Conservation (phyloP, 805 yeast genomes). For the Brettanomyces custersianus region DNA sequence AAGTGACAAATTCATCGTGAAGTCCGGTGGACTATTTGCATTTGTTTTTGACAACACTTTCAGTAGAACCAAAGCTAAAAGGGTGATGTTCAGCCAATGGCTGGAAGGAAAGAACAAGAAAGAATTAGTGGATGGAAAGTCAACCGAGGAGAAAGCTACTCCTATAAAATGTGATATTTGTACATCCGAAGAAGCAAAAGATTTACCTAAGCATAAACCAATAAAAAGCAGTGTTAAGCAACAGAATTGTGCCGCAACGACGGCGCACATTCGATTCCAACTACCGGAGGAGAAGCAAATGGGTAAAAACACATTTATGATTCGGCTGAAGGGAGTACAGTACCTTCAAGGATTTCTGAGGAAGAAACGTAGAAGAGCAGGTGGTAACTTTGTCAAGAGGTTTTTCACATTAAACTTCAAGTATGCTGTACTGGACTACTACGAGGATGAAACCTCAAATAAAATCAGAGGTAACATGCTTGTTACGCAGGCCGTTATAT, state of each 20-base stretch:
- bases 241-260: background rate
- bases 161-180: too few relatives aligned
- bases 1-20: slow-evolving; percentile 53
- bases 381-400: slow-evolving; percentile 77
- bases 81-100: slow-evolving; percentile 56
- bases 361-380: slow-evolving; percentile 65
- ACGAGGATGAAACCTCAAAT: slow-evolving; percentile 58
- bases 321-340: slow-evolving; percentile 52
- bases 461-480: slow-evolving; percentile 89
- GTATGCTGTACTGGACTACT: slow-evolving; percentile 78
- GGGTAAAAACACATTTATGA: slow-evolving; percentile 20
- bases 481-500: slow-evolving; percentile 68
- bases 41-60: slow-evolving; percentile 89
- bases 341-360: slow-evolving; percentile 69
- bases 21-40: slow-evolving; percentile 66
- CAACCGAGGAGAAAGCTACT: too few relatives aligned
- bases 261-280: slow-evolving; percentile 19
- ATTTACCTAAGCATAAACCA: too few relatives aligned
- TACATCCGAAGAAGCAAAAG: too few relatives aligned
- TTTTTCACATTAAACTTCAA: slow-evolving; percentile 77
- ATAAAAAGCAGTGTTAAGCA: background rate
- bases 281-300: slow-evolving; percentile 13
- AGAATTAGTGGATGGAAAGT: too few relatives aligned
- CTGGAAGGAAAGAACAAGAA: slow-evolving; percentile 15
- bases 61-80: slow-evolving; percentile 77